These are phyloP conservation scores for Paramarasmius palmivorus DNA, from an alignment of 1,284 basidiomycete species.

Conservation along the genomic window DNA sequence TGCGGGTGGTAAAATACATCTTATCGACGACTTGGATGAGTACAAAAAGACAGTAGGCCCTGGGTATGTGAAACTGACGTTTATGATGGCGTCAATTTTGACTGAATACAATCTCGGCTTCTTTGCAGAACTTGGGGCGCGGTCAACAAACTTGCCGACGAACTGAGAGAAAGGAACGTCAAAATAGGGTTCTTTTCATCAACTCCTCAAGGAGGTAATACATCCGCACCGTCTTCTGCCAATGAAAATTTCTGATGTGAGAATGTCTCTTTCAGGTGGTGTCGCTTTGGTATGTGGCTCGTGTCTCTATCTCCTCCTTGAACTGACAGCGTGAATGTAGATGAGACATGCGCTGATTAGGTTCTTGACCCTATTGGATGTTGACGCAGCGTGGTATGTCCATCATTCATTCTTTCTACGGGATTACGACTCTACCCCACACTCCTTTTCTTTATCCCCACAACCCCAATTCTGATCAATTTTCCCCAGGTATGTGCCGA, in stretches of 20 bases:
- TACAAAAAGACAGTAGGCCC: constrained; percentile 66
- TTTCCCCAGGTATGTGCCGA: constrained; percentile 75
- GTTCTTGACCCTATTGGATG: constrained; percentile 75
- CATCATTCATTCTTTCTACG: neutral
- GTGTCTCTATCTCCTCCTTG: constrained; percentile 8
- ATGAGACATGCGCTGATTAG: constrained; percentile 89
- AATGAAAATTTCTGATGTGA: constrained; percentile 11
- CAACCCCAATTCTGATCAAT: neutral
- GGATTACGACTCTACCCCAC: constrained; percentile 16
- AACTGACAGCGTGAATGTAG: constrained; percentile 37
- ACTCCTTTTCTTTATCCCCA: constrained; percentile 4
- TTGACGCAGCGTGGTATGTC: constrained; percentile 77
- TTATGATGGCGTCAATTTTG: neutral
- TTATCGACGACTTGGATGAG: constrained; percentile 75
- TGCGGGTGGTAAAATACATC: constrained; percentile 75
- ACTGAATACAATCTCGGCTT: neutral
- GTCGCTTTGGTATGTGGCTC: constrained; percentile 72
- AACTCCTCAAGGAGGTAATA: constrained; percentile 81
- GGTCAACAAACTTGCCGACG: constrained; percentile 76
- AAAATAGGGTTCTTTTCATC: constrained; percentile 90
- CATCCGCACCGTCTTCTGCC: constrained; percentile 18
- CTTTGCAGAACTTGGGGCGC: constrained; percentile 68
- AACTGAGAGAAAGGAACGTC: constrained; percentile 78
- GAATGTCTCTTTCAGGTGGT: constrained; percentile 57
- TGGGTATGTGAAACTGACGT: constrained; percentile 33